Base-by-base conservation (phyloP, 306 rosid species). In the Lotus japonicus region DNA sequence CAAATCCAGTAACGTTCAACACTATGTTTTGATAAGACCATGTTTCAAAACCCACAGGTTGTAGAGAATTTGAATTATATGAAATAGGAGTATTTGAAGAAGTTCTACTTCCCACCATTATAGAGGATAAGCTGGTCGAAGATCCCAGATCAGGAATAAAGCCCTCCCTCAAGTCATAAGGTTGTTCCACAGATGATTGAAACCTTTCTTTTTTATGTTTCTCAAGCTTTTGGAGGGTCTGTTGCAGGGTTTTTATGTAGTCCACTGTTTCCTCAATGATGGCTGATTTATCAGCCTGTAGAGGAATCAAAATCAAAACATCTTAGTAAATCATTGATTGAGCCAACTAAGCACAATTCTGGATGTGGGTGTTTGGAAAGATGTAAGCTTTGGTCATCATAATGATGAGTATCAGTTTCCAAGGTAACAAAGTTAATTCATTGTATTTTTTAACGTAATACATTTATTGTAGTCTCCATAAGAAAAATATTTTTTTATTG, bases 241-340 rank as follows among this genome's bases (percentile, higher is more conserved):
- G 12, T 43, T 88, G 41, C 2, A 88, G 81, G 66, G 14, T 19
- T 71, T 74, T 61, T 6, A 90, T 86, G 83, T 77, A 70, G 9
- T 35, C 85, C 73, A 83, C 83, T 9, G 96, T 86, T 75, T 85
- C 96, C 31, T 88, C 96, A 11, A 94, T 85, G n/a, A 92, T 75
- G 18, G 79, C 77, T 33, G 87, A 80, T 58, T 86, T 87, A 83
- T 86, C 89, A 0, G 81, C 85, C 98, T 92, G 41, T 10, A 13
- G 0, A 6, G 31, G 0, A 7, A 2, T 59, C 59, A 70, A 70
- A 26, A 26, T 28, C 23, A 44, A 33, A 70, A 6, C 10, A 50
- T 31, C 2, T 48, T 18, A 7, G 0, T 1, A 61, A 49, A 15
- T 6, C 5, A 5, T 1, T 26, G 1, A 6, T 35, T 35, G 4